Base-by-base conservation (phyloP, 2,329 filamentous ascomycete genomes). In the Fusarium burgessii region DNA sequence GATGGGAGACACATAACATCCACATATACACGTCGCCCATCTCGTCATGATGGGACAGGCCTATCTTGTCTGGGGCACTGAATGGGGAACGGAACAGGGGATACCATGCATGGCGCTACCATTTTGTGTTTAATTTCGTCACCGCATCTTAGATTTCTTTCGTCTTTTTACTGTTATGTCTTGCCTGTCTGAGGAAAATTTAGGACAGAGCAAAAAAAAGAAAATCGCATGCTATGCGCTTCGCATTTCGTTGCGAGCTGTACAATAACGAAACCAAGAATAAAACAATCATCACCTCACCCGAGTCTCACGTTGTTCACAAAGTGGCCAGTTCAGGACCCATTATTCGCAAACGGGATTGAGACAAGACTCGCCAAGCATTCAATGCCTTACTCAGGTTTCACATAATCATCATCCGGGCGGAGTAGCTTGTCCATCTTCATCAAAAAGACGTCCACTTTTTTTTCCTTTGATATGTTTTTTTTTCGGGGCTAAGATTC, bases 101-200 rank as follows among this genome's bases (percentile, higher is more conserved):
- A 68, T 67, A 57, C 56, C 64, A 46, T 68, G 64, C 63, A 67
- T 18, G 55, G 47, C 64, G 62, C 64, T 55, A 50, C 42, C 38
- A 67, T 56, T n/a, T 50, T 58, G 33, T 66, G 27, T 62, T 51
- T 67, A 62, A 67, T 67, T 67, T 67, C 64, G 56, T 68, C 64
- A 67, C 62, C 63, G 62, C 62, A 67, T 68, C 51, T 68, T 71
- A 47, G 40, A 58, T 50, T 51, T 62, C 32, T 59, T 18, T 27
- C 25, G n/a, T 23, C 40, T 50, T 25, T 67, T 55, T 20, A n/a
- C 20, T n/a, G 27, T 45, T 32, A 65, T 43, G 36, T 38, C 12
- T 51, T 43, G 32, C 29, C 27, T 47, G 35, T 18, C 7, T 32
- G 12, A n/a, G 13, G 38, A 41, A 45, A 42, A 11, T 35, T 35